phyloP scores from a whole-genome alignment of 176 grass and related monocot species.

The Tuctoria greenei region DNA sequence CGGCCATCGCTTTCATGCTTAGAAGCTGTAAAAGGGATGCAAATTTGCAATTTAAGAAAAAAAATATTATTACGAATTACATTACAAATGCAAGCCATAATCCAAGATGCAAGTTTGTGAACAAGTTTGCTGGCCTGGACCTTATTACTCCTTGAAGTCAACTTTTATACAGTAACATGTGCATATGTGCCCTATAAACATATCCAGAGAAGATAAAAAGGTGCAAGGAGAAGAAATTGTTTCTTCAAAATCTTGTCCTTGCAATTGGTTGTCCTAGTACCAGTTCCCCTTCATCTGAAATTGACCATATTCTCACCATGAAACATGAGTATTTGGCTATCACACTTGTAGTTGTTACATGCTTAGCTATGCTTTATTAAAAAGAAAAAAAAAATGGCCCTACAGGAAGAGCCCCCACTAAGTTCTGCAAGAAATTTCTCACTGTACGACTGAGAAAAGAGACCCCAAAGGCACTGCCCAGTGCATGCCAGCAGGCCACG shows the following conservation, averaged over 20 bases:
- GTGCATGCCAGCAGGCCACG: not conserved
- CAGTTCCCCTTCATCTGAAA: slow-evolving; percentile 16
- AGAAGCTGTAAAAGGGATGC: slow-evolving; percentile 47
- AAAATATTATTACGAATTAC: slow-evolving; percentile 13
- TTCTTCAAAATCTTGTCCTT: slow-evolving; percentile 7
- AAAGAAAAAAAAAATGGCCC: too few relatives aligned
- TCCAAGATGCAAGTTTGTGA: slow-evolving; percentile 18
- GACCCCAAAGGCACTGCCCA: not conserved
- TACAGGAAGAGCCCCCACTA: not conserved
- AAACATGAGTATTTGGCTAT: not conserved
- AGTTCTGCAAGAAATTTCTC: not conserved
- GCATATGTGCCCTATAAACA: not conserved
- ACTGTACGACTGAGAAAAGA: not conserved
- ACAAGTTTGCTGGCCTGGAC: not conserved
- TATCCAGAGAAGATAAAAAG: slow-evolving; percentile 3
- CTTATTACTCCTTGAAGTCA: not conserved
- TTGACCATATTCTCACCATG: not conserved
- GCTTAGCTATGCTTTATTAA: too few relatives aligned
- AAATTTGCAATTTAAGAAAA: slow-evolving; percentile 16
- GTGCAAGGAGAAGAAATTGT: not conserved
- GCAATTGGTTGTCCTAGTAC: not conserved
- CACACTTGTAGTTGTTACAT: not conserved
- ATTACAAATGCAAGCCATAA: not conserved
- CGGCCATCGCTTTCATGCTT: slow-evolving; percentile 86
- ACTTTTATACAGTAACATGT: not conserved